These are phyloP conservation scores for Xylariaceae sp. DNA, from an alignment of 2,329 filamentous ascomycete genomes.

Conservation along the genomic window DNA sequence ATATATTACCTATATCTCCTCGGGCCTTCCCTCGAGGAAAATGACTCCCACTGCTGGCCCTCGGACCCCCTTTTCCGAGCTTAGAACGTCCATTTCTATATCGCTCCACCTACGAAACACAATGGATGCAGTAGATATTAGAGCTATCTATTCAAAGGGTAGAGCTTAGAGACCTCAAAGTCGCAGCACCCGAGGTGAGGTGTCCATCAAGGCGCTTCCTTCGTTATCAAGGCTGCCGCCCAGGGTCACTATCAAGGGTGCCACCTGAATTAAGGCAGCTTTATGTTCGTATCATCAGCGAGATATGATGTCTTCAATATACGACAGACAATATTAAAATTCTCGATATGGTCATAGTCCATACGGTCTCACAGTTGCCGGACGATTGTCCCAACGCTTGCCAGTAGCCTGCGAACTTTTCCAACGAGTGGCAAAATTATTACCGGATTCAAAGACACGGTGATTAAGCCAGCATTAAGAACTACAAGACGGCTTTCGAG, in stretches of 20 bases:
- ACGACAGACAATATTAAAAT: constrained; percentile 37
- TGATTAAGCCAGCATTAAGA: constrained; percentile 60
- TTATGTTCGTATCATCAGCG: neutral
- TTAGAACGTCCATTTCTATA: no score
- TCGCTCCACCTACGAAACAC: no score
- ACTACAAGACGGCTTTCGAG: constrained; percentile 46
- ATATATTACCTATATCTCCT: no score
- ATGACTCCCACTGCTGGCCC: no score
- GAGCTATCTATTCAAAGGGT: constrained; percentile 1
- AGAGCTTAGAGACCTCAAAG: constrained; percentile 9
- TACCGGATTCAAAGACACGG: constrained; percentile 73
- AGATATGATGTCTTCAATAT: constrained; percentile 15
- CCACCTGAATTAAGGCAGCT: neutral
- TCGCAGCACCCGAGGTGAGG: neutral
- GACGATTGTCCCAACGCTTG: constrained; percentile 70
- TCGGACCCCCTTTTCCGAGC: no score
- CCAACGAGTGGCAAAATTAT: constrained; percentile 80
- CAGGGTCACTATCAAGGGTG: constrained; percentile 1
- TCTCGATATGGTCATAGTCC: constrained; percentile 72
- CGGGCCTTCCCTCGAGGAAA: no score
- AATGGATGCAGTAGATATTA: no score
- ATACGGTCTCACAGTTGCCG: constrained; percentile 75
- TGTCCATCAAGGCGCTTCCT: constrained; percentile 22
- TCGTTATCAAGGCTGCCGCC: constrained; percentile 22
- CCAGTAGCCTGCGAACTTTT: constrained; percentile 81